These are phyloP conservation scores for Pseudogymnoascus sp. DNA, from an alignment of 2,329 filamentous ascomycete genomes.

Conservation along the genomic window DNA sequence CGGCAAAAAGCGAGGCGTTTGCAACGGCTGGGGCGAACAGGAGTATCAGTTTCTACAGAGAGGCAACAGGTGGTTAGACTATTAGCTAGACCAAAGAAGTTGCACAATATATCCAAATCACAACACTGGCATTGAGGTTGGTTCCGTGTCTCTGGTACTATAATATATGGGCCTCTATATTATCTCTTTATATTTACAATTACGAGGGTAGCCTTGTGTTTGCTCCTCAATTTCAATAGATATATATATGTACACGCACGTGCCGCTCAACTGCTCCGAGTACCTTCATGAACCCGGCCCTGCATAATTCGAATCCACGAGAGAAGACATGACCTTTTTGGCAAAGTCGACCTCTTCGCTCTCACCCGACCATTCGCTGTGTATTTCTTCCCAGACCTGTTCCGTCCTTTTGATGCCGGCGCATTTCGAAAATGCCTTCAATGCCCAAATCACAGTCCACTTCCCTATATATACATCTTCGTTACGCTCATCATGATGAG, in stretches of 20 bases:
- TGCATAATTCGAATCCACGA: conserved; percentile 15
- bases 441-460: conserved; percentile 54
- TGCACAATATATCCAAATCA: conserved; percentile 6
- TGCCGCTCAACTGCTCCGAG: not conserved
- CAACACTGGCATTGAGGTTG: not conserved
- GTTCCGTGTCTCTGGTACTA: not conserved
- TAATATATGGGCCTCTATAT: not conserved
- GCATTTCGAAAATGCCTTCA: conserved; percentile 55
- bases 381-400: conserved; percentile 26
- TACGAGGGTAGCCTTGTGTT: not conserved
- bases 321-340: conserved; percentile 18
- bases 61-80: conserved; percentile 59
- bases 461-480: conserved; percentile 46
- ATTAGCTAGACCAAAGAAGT: not conserved
- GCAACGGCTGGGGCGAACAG: conserved; percentile 70
- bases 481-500: conserved; percentile 38
- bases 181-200: not conserved
- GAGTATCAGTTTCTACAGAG: conserved; percentile 74
- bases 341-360: conserved; percentile 26
- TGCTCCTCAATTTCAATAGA: not conserved
- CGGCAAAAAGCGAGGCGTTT: conserved; percentile 59
- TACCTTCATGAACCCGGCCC: not conserved
- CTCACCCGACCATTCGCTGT: conserved; percentile 25
- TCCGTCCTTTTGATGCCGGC: conserved; percentile 23
- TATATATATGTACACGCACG: not conserved